A percentile compares a stretch with the other conserved stretches of the same genome.
phyloP scores from a whole-genome alignment of 2,329 filamentous ascomycete species.

The Ilyonectria sp. region DNA sequence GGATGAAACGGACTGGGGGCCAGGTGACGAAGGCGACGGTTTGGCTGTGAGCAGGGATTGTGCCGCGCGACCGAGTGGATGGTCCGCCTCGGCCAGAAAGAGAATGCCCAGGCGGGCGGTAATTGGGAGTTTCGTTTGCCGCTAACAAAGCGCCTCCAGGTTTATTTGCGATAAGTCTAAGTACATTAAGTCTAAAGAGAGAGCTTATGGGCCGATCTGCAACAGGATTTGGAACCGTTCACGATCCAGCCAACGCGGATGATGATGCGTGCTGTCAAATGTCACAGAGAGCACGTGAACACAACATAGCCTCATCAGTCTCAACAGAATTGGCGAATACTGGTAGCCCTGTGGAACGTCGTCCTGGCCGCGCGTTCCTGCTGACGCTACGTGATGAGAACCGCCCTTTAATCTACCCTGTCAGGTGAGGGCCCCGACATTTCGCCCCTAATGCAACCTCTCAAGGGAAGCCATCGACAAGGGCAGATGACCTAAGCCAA shows the following conservation, averaged over 20 bases:
- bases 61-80: neutral
- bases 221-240: neutral
- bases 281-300: neutral
- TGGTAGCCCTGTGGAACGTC: neutral
- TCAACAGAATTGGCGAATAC: neutral
- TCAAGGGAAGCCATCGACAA: neutral
- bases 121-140: neutral
- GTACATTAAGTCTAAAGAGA: neutral
- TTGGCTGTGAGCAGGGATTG: neutral
- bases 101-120: neutral
- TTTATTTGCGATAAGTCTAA: neutral
- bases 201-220: neutral
- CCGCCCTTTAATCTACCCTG: conserved; percentile 1
- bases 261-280: neutral
- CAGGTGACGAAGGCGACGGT: conserved; percentile 1
- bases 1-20: conserved; percentile 6
- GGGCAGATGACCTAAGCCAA: neutral
- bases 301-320: neutral
- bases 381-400: neutral
- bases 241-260: neutral
- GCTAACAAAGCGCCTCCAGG: neutral
- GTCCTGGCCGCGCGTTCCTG: conserved; percentile 1
- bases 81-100: neutral
- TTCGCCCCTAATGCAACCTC: neutral
- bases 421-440: neutral